A percentile compares a stretch with the other conserved stretches of the same genome.
Evolutionary conservation across 2,329 filamentous ascomycete species (phyloP).

Genomic region (Colletotrichum chrysophilum): DNA sequence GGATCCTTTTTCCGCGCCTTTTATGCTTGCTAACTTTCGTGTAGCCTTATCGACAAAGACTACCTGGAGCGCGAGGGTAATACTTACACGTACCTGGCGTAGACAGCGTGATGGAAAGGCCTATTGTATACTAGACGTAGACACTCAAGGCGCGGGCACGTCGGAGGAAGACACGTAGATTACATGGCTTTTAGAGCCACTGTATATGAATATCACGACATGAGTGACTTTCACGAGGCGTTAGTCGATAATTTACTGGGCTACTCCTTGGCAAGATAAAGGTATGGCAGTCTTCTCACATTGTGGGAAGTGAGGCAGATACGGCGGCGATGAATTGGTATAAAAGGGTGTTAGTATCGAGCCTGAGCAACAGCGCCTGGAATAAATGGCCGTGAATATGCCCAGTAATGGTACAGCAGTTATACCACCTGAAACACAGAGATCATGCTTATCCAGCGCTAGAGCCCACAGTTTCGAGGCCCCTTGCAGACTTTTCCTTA

Average conservation of each 20-base stretch:
- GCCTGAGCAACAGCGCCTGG: neutral
- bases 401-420: neutral
- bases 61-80: constrained; percentile 84
- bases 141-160: neutral
- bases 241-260: neutral
- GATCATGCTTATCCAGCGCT: neutral
- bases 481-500: neutral
- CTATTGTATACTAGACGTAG: neutral
- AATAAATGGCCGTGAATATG: neutral
- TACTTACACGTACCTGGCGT: constrained; percentile 74
- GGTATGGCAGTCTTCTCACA: neutral
- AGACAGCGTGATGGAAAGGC: constrained; percentile 15
- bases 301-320: neutral
- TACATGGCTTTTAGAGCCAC: neutral
- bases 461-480: neutral
- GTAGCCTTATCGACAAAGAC: constrained; percentile 87
- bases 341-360: neutral
- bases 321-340: neutral
- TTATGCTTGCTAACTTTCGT: constrained; percentile 28
- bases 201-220: neutral
- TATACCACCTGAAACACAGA: neutral
- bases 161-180: neutral
- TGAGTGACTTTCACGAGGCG: neutral
- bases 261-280: neutral
- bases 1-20: neutral